phyloP scores from a whole-genome alignment of 257 asterid species.

The Jasminum sambac region DNA sequence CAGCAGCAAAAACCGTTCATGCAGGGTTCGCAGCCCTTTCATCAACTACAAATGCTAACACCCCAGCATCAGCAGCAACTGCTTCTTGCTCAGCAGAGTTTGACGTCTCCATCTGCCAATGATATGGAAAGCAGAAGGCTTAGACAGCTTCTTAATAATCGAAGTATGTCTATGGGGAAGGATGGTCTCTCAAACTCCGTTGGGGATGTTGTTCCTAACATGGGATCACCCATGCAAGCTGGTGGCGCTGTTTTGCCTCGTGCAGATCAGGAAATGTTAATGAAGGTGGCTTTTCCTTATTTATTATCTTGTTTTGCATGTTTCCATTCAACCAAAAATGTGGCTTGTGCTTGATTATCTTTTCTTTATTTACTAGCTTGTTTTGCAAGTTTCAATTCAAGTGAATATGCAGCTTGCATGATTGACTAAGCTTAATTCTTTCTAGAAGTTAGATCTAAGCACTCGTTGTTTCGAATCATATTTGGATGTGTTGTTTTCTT shows the following conservation, averaged over 20 bases:
- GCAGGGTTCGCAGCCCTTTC: conserved; percentile 93
- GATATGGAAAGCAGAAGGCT: conserved; percentile 88
- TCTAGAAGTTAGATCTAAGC: not conserved
- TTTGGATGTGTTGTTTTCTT: not conserved
- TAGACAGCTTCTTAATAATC: conserved; percentile 79
- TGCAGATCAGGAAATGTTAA: conserved; percentile 72
- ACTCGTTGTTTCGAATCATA: not conserved
- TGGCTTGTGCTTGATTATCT: not conserved
- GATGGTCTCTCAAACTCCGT: conserved; percentile 79
- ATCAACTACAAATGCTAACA: conserved; percentile 87
- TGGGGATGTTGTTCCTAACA: conserved; percentile 78
- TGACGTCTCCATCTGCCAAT: conserved; percentile 77
- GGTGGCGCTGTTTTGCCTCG: conserved; percentile 76
- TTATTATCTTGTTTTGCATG: conserved; percentile 5
- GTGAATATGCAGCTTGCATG: not conserved
- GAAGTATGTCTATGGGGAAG: conserved; percentile 84
- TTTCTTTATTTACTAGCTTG: conserved; percentile 9
- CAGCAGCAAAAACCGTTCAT: conserved; percentile 92
- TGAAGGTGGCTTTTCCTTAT: conserved; percentile 56
- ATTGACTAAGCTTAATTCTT: not conserved
- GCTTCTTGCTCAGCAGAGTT: conserved; percentile 83
- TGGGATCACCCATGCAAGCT: conserved; percentile 80
- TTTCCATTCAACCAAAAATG: not conserved
- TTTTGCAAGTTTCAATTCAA: not conserved
- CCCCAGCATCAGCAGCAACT: conserved; percentile 99